phyloP scores from a whole-genome alignment of 208 protist genomes.

The Crithidia fasciculata region DNA sequence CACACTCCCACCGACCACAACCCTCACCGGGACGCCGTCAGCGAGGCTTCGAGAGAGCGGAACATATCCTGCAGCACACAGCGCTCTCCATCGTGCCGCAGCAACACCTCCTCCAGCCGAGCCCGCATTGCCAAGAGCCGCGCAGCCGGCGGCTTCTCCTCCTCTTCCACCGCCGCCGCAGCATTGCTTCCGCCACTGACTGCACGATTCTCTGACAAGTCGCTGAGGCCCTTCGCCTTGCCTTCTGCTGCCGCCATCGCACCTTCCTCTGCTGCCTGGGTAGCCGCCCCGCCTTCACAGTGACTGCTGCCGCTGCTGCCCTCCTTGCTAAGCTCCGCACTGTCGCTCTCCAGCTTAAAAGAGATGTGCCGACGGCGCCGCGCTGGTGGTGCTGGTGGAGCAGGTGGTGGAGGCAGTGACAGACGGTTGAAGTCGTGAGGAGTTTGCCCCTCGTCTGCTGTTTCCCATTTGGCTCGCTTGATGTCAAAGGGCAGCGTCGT shows the following conservation, averaged over 20 bases:
- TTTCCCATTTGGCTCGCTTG: too few species aligned
- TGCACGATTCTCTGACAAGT: too few species aligned
- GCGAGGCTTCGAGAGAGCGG: conserved; percentile 8
- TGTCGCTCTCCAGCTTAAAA: conserved; percentile 25
- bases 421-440: too few species aligned
- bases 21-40: not conserved
- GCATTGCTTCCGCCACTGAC: too few species aligned
- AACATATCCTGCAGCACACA: conserved; percentile 46
- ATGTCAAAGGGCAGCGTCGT: too few species aligned
- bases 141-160: conserved; percentile 9
- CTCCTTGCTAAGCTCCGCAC: conserved; percentile 10
- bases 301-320: conserved; percentile 5
- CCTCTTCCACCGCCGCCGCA: not conserved
- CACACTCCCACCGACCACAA: not conserved
- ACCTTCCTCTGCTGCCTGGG: not conserved
- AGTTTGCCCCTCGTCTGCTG: too few species aligned
- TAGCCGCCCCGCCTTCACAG: not conserved
- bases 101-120: conserved; percentile 37
- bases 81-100: conserved; percentile 33
- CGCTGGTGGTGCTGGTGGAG: not conserved
- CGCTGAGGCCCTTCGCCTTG: too few species aligned
- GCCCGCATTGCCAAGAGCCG: conserved; percentile 35
- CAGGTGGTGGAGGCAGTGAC: too few species aligned
- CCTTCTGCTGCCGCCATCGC: not conserved
- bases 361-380: conserved; percentile 22